phyloP scores from a whole-genome alignment of 495 filamentous ascomycete species.

The Xylaria flabelliformis region DNA sequence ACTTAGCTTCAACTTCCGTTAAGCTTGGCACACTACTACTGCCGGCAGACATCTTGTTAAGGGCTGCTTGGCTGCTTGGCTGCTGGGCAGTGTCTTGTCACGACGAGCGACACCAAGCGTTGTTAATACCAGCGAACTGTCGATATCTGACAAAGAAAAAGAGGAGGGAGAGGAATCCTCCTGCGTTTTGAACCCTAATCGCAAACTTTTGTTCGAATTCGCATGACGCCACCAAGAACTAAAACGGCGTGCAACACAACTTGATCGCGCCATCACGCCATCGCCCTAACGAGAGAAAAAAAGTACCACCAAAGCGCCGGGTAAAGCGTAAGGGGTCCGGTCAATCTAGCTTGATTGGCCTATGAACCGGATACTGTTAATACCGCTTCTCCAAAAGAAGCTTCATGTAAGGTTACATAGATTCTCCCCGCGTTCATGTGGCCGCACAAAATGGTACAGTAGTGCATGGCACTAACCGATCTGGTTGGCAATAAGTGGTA shows the following conservation, averaged over 20 bases:
- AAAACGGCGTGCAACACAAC: slow-evolving; percentile 21
- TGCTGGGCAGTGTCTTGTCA: not conserved
- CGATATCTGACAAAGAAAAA: not conserved
- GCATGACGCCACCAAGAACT: slow-evolving; percentile 12
- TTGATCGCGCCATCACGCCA: slow-evolving; percentile 29
- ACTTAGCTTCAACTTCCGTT: slow-evolving; percentile 21
- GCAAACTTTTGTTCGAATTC: not conserved
- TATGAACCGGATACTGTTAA: not conserved
- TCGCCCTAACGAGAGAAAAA: slow-evolving; percentile 5
- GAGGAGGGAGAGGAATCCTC: not conserved
- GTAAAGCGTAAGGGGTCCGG: not conserved
- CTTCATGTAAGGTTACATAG: slow-evolving; percentile 20
- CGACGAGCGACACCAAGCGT: slow-evolving; percentile 3
- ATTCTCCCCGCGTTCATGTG: not conserved
- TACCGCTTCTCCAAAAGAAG: not conserved
- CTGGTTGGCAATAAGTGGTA: not conserved
- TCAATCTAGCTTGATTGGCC: not conserved
- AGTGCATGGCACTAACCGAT: not conserved
- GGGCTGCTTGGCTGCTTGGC: slow-evolving; percentile 14
- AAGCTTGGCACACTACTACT: slow-evolving; percentile 21
- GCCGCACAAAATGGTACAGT: not conserved
- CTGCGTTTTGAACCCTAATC: not conserved
- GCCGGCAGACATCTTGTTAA: slow-evolving; percentile 16
- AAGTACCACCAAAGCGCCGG: not conserved
- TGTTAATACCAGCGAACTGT: not conserved